A percentile compares a stretch with the other conserved stretches of the same genome.
phyloP scores from a whole-genome alignment of 352 stramenopile genomes.

The Saprolegnia diclina region DNA sequence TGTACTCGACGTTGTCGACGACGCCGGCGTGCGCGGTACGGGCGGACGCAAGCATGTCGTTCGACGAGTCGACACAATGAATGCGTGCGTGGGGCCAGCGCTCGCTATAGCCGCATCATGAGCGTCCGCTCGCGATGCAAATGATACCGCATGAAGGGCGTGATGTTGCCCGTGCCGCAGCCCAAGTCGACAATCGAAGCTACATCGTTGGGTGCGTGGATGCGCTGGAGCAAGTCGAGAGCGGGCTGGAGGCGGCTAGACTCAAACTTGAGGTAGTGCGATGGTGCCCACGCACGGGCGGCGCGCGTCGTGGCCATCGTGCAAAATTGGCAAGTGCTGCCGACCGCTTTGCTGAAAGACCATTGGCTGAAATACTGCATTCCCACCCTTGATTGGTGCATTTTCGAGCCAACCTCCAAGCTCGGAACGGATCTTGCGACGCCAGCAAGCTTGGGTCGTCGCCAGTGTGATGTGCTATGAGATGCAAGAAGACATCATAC shows the following conservation, averaged over 20 bases:
- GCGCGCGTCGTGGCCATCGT: background rate
- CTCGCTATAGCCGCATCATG: conserved; percentile 8
- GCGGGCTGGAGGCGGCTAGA: conserved; percentile 48
- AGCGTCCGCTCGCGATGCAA: conserved; percentile 29
- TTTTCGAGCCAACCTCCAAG: too few relatives aligned
- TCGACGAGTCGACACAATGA: conserved; percentile 59
- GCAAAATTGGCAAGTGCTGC: conserved; percentile 16
- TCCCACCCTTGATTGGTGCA: too few relatives aligned
- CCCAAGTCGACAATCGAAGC: conserved; percentile 56
- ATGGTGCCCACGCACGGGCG: conserved; percentile 37
- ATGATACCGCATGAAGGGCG: conserved; percentile 40
- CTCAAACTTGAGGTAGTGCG: conserved; percentile 64
- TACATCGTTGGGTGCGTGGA: conserved; percentile 29
- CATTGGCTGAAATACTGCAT: background rate
- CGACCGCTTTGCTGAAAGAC: too few relatives aligned
- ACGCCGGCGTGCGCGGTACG: conserved; percentile 37
- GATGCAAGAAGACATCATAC: too few relatives aligned
- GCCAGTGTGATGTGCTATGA: too few relatives aligned
- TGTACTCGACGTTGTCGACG: conserved; percentile 39
- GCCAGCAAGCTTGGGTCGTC: too few relatives aligned
- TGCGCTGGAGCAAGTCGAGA: conserved; percentile 49
- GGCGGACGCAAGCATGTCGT: conserved; percentile 48
- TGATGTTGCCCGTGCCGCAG: conserved; percentile 66
- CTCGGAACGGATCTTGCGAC: too few relatives aligned
- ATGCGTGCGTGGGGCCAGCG: conserved; percentile 45